A percentile compares a stretch with the other conserved stretches of the same genome.
These are phyloP conservation scores for Monosporascus sp. DNA, from an alignment of 2,329 filamentous ascomycete species.

Conservation along the genomic window DNA sequence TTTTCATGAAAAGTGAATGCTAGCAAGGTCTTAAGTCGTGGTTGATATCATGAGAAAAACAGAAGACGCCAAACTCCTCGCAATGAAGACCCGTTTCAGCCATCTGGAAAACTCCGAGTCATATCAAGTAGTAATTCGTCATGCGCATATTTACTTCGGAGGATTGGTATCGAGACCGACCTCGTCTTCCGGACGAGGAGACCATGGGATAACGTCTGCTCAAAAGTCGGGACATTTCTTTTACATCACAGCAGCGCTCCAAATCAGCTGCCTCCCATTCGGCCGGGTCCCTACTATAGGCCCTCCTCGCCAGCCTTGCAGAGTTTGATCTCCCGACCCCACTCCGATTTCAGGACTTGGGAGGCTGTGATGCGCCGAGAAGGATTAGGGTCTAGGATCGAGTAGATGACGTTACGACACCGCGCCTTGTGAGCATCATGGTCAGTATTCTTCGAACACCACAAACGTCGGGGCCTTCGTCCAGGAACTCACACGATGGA, in stretches of 20 bases:
- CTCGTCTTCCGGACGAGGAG: background rate
- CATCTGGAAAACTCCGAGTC: background rate
- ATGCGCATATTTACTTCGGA: background rate
- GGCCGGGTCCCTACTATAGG: conserved; percentile 46
- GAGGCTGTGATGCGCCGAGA: conserved; percentile 88
- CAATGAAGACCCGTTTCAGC: background rate
- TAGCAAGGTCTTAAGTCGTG: no score
- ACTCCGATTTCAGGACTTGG: conserved; percentile 96
- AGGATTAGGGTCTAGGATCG: conserved; percentile 92
- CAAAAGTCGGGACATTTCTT: background rate
- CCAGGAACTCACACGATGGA: conserved; percentile 72
- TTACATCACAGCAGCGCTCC: background rate
- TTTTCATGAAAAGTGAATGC: no score
- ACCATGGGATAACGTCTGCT: background rate
- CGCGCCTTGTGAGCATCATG: conserved; percentile 61
- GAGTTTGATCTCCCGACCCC: conserved; percentile 95
- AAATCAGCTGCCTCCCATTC: background rate
- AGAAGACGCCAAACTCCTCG: background rate
- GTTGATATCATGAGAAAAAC: background rate
- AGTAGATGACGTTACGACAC: conserved; percentile 98
- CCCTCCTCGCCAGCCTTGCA: conserved; percentile 97
- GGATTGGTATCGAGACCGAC: background rate
- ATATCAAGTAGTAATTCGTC: background rate
- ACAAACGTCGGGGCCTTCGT: background rate
- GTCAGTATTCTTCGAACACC: conserved; percentile 12